phyloP scores from a whole-genome alignment of 1,284 basidiomycete genomes.

The Mixia osmundae region DNA sequence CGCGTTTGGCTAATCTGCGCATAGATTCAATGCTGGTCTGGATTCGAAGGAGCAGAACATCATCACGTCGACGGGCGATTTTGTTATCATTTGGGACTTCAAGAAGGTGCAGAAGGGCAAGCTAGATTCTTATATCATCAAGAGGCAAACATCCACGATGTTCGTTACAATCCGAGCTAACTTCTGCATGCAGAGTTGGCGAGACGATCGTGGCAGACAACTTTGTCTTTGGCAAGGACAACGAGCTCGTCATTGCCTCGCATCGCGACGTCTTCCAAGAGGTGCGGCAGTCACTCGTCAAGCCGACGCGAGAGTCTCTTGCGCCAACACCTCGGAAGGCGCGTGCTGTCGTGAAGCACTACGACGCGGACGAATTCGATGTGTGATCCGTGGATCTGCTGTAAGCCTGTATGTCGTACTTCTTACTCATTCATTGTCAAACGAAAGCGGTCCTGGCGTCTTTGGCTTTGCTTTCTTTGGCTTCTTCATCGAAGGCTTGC shows the following conservation, averaged over 20 bases:
- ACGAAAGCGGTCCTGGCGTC: too few species aligned
- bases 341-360: too few species aligned
- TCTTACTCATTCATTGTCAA: too few species aligned
- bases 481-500: too few species aligned
- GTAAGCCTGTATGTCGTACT: too few species aligned
- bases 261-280: conserved; percentile 78
- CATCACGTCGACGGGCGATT: conserved; percentile 86
- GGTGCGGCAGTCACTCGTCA: conserved; percentile 74
- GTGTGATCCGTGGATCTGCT: too few species aligned
- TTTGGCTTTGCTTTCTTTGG: too few species aligned
- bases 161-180: conserved; percentile 12
- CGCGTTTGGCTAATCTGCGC: not conserved
- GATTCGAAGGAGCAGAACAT: conserved; percentile 72
- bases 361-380: too few species aligned
- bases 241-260: conserved; percentile 49
- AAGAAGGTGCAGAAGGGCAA: conserved; percentile 76
- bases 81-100: conserved; percentile 37
- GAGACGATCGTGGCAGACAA: conserved; percentile 86
- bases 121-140: conserved; percentile 81
- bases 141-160: conserved; percentile 26
- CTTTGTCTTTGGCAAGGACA: conserved; percentile 86
- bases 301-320: conserved; percentile 59
- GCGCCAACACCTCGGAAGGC: too few species aligned
- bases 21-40: conserved; percentile 73
- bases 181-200: conserved; percentile 37